Percentiles rank a stretch among this genome's conserved stretches.
These are phyloP conservation scores for Rhodotorula toruloides DNA, from an alignment of 768 basidiomycete species.

Conservation along the genomic window DNA sequence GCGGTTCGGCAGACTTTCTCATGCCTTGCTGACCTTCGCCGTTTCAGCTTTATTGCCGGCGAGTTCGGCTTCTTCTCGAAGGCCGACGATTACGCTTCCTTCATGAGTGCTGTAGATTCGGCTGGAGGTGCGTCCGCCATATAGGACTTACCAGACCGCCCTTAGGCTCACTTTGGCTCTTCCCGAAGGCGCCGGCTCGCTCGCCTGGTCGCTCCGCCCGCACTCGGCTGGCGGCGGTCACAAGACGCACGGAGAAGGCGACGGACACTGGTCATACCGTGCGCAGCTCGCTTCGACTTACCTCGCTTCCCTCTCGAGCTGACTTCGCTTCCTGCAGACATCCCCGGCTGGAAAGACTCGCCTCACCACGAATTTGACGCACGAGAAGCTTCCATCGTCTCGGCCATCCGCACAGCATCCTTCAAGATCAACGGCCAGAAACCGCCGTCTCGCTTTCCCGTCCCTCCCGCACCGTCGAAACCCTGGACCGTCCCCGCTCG, in stretches of 20 bases:
- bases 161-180: neutral
- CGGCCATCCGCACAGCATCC: conserved; percentile 26
- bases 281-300: neutral
- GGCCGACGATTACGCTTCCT: conserved; percentile 31
- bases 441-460: neutral
- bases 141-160: neutral
- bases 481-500: conserved; percentile 2
- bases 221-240: conserved; percentile 39
- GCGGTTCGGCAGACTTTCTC: neutral
- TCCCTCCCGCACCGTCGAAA: conserved; percentile 8
- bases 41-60: conserved; percentile 39
- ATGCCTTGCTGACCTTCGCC: no score
- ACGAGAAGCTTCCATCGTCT: conserved; percentile 25
- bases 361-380: conserved; percentile 35
- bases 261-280: conserved; percentile 37
- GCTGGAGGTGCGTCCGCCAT: conserved; percentile 25
- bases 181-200: conserved; percentile 33
- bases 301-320: no score
- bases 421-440: conserved; percentile 28
- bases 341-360: conserved; percentile 28
- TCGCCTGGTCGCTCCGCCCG: conserved; percentile 42
- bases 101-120: conserved; percentile 29
- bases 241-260: conserved; percentile 41
- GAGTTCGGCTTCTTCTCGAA: conserved; percentile 42
- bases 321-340: no score